Conservation (phyloP, 176 grass and related monocot genomes). For the Carex myosuroides region DNA sequence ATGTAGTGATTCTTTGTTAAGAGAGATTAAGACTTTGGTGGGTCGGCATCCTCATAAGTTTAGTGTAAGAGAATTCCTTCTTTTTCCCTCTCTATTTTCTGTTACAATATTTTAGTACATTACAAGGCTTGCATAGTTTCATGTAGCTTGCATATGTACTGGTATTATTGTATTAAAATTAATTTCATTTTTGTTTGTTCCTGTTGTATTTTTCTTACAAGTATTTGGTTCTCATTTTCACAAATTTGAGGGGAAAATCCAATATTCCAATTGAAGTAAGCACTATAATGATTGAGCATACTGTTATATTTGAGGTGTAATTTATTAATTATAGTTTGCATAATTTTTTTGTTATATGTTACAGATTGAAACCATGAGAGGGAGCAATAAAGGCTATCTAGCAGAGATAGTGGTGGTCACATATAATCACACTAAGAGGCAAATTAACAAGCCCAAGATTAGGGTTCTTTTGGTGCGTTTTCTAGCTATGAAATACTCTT, state of each 20-base stretch:
- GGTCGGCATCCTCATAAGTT: constrained; percentile 57
- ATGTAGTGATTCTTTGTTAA: constrained; percentile 54
- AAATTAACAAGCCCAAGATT: constrained; percentile 39
- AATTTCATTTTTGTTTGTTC: not conserved
- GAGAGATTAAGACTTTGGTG: constrained; percentile 58
- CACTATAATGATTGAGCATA: not conserved
- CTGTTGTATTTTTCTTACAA: not conserved
- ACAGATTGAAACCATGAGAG: constrained; percentile 73
- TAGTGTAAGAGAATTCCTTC: constrained; percentile 41
- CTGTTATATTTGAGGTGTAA: not conserved
- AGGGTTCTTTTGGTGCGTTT: constrained; percentile 86
- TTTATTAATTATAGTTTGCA: not conserved
- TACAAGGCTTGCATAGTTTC: not conserved
- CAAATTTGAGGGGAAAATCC: not conserved
- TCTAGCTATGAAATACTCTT: constrained; percentile 2
- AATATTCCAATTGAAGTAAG: not conserved
- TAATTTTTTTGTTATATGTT: not conserved
- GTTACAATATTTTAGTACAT: not conserved
- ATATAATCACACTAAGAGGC: constrained; percentile 51
- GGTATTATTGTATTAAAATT: not conserved
- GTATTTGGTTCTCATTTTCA: not conserved
- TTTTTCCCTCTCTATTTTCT: not conserved
- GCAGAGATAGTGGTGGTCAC: constrained; percentile 71
- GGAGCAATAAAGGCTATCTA: constrained; percentile 60
- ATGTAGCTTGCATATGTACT: not conserved